Evolutionary conservation across 2,329 filamentous ascomycete species (phyloP), one percentile per base, ranked within the genome.

Genomic region (Fusarium cicatricum): DNA sequence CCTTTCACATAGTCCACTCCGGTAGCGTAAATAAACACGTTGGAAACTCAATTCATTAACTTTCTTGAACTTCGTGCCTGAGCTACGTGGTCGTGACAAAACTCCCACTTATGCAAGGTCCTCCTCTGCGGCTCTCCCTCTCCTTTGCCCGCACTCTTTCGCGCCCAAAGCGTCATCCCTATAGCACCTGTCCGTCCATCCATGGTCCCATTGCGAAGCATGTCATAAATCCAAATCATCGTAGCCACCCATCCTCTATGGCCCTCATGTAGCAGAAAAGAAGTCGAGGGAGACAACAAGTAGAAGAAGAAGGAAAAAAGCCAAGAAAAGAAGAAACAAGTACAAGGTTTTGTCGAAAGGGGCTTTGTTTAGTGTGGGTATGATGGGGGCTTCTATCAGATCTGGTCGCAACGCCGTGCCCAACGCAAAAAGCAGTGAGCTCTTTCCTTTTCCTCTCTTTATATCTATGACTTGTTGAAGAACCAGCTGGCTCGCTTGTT

Each of bases 401-500:
- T 62, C 59, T 63, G 55, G 46, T 63, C 60, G 47, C 62, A 69
- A 69, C 65, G 64, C 68, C 66, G 52, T 67, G 62, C 59, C 66
- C 59, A 62, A 63, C 59, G 58, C 58, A 65, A 64, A 64, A 62
- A n/a, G 52, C 64, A 64, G 52, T 37, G 55, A 52, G 55, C 59
- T 64, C 60, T 64, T 51, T 60, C 17, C 21, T 36, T 33, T 60
- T 61, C 54, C 48, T 55, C 45, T 52, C 58, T 56, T 38, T 54
- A 56, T 55, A 12, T 66, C 66, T 75, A 80, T 66, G 77, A 80
- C 77, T 88, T 87, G 75, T 88, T 86, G 75, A 89, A 90, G 78
- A 90, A 90, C 88, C 88, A 90, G 73, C 87, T 90, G 69, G 83
- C 86, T 68, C 88, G 82, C 83, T 90, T 91, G 77, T 78, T 82